A percentile compares a stretch with the other conserved stretches of the same genome.
These are phyloP conservation scores for Pseudogymnoascus sp. DNA, from an alignment of 2,329 filamentous ascomycete genomes.

Conservation along the genomic window DNA sequence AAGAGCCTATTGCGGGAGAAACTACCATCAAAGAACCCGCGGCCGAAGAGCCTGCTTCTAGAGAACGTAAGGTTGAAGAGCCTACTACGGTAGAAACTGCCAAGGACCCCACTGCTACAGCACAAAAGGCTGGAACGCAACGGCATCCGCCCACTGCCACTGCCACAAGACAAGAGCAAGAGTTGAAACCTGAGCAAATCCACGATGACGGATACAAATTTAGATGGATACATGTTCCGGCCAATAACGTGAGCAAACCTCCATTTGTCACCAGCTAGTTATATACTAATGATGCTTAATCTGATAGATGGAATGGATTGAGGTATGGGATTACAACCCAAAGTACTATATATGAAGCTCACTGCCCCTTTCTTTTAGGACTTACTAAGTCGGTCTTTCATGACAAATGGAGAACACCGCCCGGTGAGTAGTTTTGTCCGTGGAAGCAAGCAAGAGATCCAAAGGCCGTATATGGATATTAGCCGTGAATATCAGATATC, in stretches of 20 bases:
- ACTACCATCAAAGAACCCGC: too few relatives aligned
- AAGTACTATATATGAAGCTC: too few relatives aligned
- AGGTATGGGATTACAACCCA: background rate
- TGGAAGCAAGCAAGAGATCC: background rate
- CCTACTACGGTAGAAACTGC: too few relatives aligned
- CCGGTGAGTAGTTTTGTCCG: background rate
- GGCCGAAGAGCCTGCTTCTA: too few relatives aligned
- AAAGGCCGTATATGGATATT: background rate
- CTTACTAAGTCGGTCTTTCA: slow-evolving; percentile 1
- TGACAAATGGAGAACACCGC: background rate
- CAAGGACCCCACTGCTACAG: too few relatives aligned
- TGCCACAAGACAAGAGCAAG: background rate
- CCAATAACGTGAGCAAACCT: background rate
- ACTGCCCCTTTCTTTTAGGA: background rate
- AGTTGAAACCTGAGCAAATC: background rate
- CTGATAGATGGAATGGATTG: background rate
- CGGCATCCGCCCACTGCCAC: too few relatives aligned
- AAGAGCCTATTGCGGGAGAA: too few relatives aligned
- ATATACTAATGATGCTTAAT: background rate
- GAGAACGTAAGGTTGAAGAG: too few relatives aligned
- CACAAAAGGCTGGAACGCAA: background rate
- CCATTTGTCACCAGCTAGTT: background rate
- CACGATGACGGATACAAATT: background rate
- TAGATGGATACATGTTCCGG: slow-evolving; percentile 5
- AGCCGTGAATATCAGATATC: background rate